Conservation (phyloP, 768 basidiomycete genomes). For the Wakefieldia striispora region DNA sequence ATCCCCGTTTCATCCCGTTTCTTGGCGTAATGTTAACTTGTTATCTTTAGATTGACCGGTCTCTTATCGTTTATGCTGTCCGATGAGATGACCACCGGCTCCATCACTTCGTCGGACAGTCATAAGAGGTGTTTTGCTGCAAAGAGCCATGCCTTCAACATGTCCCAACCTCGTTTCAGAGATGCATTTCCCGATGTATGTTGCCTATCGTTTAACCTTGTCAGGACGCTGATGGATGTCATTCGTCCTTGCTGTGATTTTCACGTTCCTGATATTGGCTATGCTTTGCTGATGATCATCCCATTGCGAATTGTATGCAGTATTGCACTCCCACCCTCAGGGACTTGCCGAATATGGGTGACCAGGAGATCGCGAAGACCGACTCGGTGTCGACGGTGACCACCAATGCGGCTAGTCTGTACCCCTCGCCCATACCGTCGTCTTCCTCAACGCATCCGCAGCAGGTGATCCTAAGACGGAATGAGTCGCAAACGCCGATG, state of each 20-base stretch:
- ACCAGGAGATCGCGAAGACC: constrained; percentile 63
- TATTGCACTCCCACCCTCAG: constrained; percentile 64
- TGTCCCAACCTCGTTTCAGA: constrained; percentile 72
- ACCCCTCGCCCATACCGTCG: constrained; percentile 10
- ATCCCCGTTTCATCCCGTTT: constrained; percentile 9
- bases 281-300: constrained; percentile 19
- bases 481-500: constrained; percentile 20
- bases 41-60: constrained; percentile 72
- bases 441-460: constrained; percentile 22
- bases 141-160: constrained; percentile 84
- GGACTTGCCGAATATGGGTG: constrained; percentile 92
- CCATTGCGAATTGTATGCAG: constrained; percentile 37
- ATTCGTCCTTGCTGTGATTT: constrained; percentile 16
- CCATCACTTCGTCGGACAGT: constrained; percentile 72
- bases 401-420: constrained; percentile 15
- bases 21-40: constrained; percentile 7
- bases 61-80: constrained; percentile 92
- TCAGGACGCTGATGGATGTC: constrained; percentile 21
- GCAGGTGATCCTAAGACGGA: constrained; percentile 21
- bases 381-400: constrained; percentile 26
- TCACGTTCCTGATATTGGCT: constrained; percentile 14
- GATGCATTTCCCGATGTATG: constrained; percentile 88
- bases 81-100: constrained; percentile 96
- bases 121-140: constrained; percentile 78
- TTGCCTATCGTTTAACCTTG: constrained; percentile 18